These are phyloP conservation scores for Penicillium fimorum DNA, from an alignment of 495 filamentous ascomycete species.

Conservation along the genomic window DNA sequence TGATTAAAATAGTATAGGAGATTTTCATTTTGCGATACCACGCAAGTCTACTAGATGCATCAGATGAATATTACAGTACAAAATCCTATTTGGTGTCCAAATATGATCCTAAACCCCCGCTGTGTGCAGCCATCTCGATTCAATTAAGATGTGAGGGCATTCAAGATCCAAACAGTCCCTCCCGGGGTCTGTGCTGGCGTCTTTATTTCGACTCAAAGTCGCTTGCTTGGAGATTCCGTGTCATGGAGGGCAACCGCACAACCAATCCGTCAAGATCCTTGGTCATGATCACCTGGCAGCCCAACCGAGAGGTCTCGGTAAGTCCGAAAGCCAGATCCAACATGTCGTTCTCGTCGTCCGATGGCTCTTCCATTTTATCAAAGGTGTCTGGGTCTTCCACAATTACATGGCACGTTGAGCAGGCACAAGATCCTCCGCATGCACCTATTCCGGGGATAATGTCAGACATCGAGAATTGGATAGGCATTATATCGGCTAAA, in stretches of 20 bases:
- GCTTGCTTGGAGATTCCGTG: conserved; percentile 90
- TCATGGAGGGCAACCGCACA: conserved; percentile 87
- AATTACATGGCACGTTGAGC: conserved; percentile 96
- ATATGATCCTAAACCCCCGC: conserved; percentile 12
- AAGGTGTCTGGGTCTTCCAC: conserved; percentile 80
- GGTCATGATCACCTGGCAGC: conserved; percentile 90
- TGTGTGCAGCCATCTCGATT: not conserved
- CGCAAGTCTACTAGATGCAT: conserved; percentile 18
- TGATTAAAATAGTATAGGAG: conserved; percentile 30
- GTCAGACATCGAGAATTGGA: not conserved
- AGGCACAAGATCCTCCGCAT: conserved; percentile 93
- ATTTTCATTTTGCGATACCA: conserved; percentile 27
- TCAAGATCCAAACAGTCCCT: conserved; percentile 1
- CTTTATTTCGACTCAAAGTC: conserved; percentile 64
- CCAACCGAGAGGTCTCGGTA: conserved; percentile 93
- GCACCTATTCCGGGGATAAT: conserved; percentile 53
- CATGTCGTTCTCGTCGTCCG: conserved; percentile 99
- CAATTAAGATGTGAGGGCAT: conserved; percentile 1
- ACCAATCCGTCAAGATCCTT: conserved; percentile 83
- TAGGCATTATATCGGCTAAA: conserved; percentile 1
- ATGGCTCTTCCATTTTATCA: conserved; percentile 87
- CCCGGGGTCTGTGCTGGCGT: not conserved
- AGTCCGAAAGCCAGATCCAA: conserved; percentile 92
- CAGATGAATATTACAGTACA: conserved; percentile 28
- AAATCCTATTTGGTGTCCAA: conserved; percentile 19